A percentile compares a stretch with the other conserved stretches of the same genome.
phyloP scores from a whole-genome alignment of 2,329 filamentous ascomycete genomes.

The Gaeumannomyces sp. region DNA sequence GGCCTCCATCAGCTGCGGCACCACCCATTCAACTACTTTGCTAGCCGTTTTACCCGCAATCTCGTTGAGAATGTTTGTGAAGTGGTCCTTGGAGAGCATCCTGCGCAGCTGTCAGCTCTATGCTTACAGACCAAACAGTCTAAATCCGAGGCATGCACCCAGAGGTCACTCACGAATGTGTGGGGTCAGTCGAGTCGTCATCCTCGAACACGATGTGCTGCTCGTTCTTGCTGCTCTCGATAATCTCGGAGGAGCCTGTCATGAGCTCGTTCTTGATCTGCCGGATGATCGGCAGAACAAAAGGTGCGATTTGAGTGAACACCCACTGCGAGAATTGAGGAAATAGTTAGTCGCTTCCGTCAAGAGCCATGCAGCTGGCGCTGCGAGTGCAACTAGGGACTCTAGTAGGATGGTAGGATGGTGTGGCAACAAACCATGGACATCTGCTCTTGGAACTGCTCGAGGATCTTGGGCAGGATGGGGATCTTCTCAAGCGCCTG shows the following conservation, averaged over 20 bases:
- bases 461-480: constrained; percentile 74
- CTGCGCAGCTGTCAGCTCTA: background rate
- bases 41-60: constrained; percentile 77
- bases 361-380: background rate
- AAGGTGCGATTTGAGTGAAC: constrained; percentile 85
- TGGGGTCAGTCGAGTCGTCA: constrained; percentile 66
- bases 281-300: constrained; percentile 75
- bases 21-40: constrained; percentile 73
- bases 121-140: background rate
- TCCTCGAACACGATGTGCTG: constrained; percentile 84
- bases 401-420: background rate
- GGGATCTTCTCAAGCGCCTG: constrained; percentile 80
- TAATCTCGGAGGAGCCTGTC: constrained; percentile 81
- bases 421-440: constrained; percentile 57
- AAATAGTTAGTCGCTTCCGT: background rate
- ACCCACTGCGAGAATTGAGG: constrained; percentile 35
- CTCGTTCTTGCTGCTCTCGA: constrained; percentile 74
- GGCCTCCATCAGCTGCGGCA: constrained; percentile 80
- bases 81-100: constrained; percentile 95
- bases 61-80: constrained; percentile 84
- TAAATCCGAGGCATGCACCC: background rate
- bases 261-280: constrained; percentile 84
- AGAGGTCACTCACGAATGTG: constrained; percentile 3
- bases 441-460: constrained; percentile 81
- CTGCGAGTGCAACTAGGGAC: too few species aligned